These are phyloP conservation scores for Flaveria brownii DNA, from an alignment of 129 eudicot genomes.

Conservation along the genomic window DNA sequence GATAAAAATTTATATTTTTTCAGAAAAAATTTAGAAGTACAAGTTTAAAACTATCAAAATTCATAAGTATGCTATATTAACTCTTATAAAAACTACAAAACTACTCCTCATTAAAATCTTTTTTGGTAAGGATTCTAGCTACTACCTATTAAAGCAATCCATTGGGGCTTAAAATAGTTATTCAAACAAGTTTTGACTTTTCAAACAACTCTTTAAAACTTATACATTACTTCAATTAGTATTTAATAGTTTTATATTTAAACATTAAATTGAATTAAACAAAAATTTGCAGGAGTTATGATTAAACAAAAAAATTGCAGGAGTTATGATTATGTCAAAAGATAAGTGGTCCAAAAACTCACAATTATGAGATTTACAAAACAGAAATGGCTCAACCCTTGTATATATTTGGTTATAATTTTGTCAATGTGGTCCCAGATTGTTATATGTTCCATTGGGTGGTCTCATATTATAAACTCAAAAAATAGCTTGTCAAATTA, in stretches of 20 bases:
- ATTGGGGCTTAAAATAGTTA: background rate
- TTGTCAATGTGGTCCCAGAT: conserved; percentile 44
- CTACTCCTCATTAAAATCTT: too few relatives aligned
- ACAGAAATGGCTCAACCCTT: conserved; percentile 23
- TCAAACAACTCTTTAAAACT: background rate
- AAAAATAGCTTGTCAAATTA: background rate
- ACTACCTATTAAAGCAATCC: background rate
- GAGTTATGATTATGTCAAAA: conserved; percentile 36
- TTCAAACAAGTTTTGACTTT: background rate
- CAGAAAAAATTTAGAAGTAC: too few relatives aligned
- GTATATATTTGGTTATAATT: conserved; percentile 31
- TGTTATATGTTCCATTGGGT: background rate
- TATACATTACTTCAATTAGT: background rate
- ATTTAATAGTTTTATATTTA: background rate
- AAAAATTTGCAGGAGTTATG: conserved; percentile 12
- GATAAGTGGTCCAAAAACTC: conserved; percentile 36
- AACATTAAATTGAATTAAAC: background rate
- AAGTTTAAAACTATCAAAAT: too few relatives aligned
- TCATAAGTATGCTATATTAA: too few relatives aligned
- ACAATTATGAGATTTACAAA: conserved; percentile 33
- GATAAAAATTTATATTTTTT: too few relatives aligned
- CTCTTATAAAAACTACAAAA: background rate
- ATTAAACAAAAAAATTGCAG: background rate
- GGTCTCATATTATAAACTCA: background rate
- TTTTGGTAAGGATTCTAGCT: background rate